These are phyloP conservation scores for Microdochium paspali DNA, from an alignment of 2,329 filamentous ascomycete genomes.

Conservation along the genomic window DNA sequence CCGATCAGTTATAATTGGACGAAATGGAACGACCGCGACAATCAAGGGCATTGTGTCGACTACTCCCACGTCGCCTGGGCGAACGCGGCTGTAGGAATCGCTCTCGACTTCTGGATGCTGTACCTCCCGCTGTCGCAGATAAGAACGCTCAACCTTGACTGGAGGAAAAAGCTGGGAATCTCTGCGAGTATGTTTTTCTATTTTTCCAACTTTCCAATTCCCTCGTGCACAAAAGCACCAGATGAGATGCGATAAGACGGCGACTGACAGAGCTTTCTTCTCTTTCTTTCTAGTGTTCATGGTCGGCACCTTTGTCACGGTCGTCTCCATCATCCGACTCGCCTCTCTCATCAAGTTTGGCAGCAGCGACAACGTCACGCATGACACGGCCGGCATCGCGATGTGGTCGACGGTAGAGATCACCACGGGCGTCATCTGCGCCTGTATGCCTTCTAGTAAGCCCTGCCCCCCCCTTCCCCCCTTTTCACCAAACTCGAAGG, in stretches of 20 bases:
- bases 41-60: conserved; percentile 13
- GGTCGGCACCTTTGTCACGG: background rate
- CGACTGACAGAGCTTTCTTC: too few relatives aligned
- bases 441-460: conserved; percentile 14
- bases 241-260: background rate
- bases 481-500: background rate
- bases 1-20: conserved; percentile 26
- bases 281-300: background rate
- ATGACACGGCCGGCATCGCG: conserved; percentile 13
- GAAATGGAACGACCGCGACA: conserved; percentile 22
- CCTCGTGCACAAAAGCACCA: background rate
- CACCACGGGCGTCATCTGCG: conserved; percentile 18
- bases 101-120: conserved; percentile 30
- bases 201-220: too few relatives aligned
- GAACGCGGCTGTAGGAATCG: conserved; percentile 28
- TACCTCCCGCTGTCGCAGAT: conserved; percentile 32
- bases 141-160: conserved; percentile 26
- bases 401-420: conserved; percentile 20
- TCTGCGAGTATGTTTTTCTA: background rate
- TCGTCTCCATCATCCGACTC: conserved; percentile 13
- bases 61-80: conserved; percentile 24
- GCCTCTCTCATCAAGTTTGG: conserved; percentile 11
- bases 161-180: conserved; percentile 36
- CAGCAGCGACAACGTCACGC: conserved; percentile 13
- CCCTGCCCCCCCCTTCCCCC: background rate